A percentile compares a stretch with the other conserved stretches of the same genome.
phyloP scores from a whole-genome alignment of 169 alveolate species.

The Plasmodium reichenowi region DNA sequence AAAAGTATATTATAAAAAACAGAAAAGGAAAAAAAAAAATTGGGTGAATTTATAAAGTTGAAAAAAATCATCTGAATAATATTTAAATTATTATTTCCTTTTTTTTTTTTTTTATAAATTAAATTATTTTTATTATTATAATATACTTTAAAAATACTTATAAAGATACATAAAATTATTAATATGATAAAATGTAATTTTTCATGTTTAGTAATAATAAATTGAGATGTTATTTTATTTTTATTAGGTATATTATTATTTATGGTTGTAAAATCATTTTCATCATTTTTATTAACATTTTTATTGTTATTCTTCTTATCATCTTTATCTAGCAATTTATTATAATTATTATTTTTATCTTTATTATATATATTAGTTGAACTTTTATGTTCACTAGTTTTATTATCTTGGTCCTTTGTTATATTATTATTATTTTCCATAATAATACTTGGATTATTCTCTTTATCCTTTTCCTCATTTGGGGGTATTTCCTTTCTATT shows the following conservation, averaged over 20 bases:
- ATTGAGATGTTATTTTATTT: not conserved
- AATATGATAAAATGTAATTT: slow-evolving; percentile 11
- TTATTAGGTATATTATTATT: not conserved
- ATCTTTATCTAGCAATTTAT: not conserved
- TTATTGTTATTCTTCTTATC: not conserved
- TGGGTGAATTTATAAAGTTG: slow-evolving; percentile 16
- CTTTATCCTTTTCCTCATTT: not conserved
- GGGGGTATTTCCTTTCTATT: not conserved
- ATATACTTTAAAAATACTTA: slow-evolving; percentile 37
- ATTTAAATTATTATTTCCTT: not conserved
- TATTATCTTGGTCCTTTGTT: not conserved
- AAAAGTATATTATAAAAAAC: slow-evolving; percentile 25
- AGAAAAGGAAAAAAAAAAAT: slow-evolving; percentile 50
- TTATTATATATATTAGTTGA: not conserved
- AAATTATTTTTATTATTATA: slow-evolving; percentile 12
- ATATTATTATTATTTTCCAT: not conserved
- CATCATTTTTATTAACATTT: not conserved
- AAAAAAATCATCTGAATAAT: slow-evolving; percentile 3
- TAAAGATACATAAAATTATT: slow-evolving; percentile 9
- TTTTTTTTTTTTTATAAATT: too few relatives aligned
- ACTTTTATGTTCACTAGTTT: not conserved
- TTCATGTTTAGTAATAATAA: slow-evolving; percentile 5
- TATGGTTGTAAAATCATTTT: not conserved
- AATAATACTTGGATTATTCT: not conserved
- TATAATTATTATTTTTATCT: not conserved